A percentile compares a stretch with the other conserved stretches of the same genome.
Conservation (phyloP, 371 early-diverging fungal species). For the Mortierella sp. region DNA sequence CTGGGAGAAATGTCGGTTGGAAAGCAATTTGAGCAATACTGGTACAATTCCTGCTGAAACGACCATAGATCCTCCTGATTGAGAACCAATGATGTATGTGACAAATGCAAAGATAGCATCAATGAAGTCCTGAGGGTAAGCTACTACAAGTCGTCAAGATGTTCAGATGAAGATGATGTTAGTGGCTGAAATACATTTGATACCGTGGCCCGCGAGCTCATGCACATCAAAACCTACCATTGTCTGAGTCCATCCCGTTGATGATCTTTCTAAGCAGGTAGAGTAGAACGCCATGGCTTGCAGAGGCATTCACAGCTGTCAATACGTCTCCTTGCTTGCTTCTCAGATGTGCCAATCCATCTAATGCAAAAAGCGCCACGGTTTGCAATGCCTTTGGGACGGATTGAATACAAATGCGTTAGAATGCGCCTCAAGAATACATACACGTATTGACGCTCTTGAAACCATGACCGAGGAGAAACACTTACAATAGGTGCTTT, state of each 20-base stretch:
- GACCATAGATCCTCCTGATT: constrained; percentile 89
- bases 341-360: constrained; percentile 84
- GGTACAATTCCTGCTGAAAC: constrained; percentile 91
- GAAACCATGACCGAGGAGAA: no score
- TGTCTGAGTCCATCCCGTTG: constrained; percentile 57
- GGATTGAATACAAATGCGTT: neutral
- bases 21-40: constrained; percentile 71
- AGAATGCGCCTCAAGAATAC: neutral
- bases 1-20: constrained; percentile 59
- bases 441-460: no score
- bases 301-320: constrained; percentile 89
- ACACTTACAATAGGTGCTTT: constrained; percentile 63
- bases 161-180: no score
- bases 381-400: constrained; percentile 73
- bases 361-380: constrained; percentile 82
- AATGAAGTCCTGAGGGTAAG: constrained; percentile 77
- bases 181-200: neutral
- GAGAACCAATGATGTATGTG: constrained; percentile 77
- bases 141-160: constrained; percentile 17
- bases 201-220: neutral
- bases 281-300: constrained; percentile 93
- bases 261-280: constrained; percentile 79
- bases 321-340: constrained; percentile 80
- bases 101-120: constrained; percentile 87
- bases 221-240: constrained; percentile 17